phyloP scores from a whole-genome alignment of 805 yeast species.

The Saccharomycopsis schoenii region DNA sequence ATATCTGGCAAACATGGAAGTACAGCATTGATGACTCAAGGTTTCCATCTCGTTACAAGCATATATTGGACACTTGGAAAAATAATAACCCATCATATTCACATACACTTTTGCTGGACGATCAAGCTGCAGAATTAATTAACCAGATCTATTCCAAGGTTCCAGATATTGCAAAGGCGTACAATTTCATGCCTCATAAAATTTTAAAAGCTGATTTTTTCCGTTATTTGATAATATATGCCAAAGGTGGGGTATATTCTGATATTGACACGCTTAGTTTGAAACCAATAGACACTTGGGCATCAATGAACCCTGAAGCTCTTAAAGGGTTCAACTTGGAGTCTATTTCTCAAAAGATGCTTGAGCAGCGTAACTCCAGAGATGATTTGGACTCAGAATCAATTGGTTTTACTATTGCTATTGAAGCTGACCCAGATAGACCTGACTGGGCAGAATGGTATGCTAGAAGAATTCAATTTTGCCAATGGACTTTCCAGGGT shows the following conservation, averaged over 20 bases:
- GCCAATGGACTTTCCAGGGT: conserved; percentile 93
- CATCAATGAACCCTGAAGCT: conserved; percentile 34
- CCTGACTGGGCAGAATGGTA: conserved; percentile 92
- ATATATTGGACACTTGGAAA: conserved; percentile 55
- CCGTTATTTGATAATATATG: conserved; percentile 75
- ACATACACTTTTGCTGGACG: conserved; percentile 69
- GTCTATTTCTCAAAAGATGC: not conserved
- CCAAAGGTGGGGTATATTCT: conserved; percentile 87
- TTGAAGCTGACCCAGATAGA: conserved; percentile 95
- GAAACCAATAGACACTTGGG: conserved; percentile 69
- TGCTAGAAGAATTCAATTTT: conserved; percentile 85
- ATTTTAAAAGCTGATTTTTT: conserved; percentile 91
- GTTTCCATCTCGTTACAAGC: conserved; percentile 45
- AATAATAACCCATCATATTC: conserved; percentile 50
- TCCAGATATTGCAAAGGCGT: conserved; percentile 73
- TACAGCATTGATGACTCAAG: conserved; percentile 43
- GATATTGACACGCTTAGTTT: conserved; percentile 81
- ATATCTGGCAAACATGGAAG: conserved; percentile 95
- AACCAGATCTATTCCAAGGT: conserved; percentile 51
- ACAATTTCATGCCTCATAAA: conserved; percentile 61
- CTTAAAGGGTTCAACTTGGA: conserved; percentile 8
- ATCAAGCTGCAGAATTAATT: conserved; percentile 46
- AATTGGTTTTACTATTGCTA: conserved; percentile 81
- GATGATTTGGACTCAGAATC: conserved; percentile 18
- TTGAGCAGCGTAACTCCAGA: not conserved